These are phyloP conservation scores for Pseudisothecium myosuroides DNA, from an alignment of 225 moss, liverwort and hornwort species.

Conservation along the genomic window DNA sequence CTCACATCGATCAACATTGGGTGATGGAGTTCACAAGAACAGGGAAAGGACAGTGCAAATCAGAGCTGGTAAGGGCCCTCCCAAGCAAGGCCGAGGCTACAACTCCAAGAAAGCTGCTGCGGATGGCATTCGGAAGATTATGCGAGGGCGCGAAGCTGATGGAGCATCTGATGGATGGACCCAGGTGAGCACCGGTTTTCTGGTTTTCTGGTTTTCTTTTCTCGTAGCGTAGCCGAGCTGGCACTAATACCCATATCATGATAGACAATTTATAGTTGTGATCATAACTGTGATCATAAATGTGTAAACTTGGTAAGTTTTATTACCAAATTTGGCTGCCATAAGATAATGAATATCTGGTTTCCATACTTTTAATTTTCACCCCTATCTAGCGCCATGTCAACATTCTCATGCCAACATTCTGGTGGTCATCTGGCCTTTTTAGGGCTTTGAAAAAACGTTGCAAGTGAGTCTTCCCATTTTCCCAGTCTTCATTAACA, in stretches of 20 bases:
- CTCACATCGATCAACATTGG: background rate
- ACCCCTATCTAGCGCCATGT: background rate
- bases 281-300: background rate
- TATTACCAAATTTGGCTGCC: background rate
- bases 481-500: background rate
- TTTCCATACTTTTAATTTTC: background rate
- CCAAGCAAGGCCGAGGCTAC: constrained; percentile 74
- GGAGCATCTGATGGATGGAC: constrained; percentile 61
- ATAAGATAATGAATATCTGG: background rate
- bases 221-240: background rate
- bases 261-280: background rate
- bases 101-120: constrained; percentile 71
- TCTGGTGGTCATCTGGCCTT: background rate
- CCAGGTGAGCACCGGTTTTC: constrained; percentile 19
- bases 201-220: background rate
- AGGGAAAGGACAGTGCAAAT: constrained; percentile 1
- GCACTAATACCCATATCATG: background rate
- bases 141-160: constrained; percentile 55
- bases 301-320: background rate
- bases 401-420: background rate
- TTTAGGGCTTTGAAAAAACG: background rate
- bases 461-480: background rate
- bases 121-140: constrained; percentile 58
- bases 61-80: constrained; percentile 57
- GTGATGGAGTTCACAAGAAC: background rate